These are phyloP conservation scores for Acmispon strigosus DNA, from an alignment of 306 rosid species.

Conservation along the genomic window DNA sequence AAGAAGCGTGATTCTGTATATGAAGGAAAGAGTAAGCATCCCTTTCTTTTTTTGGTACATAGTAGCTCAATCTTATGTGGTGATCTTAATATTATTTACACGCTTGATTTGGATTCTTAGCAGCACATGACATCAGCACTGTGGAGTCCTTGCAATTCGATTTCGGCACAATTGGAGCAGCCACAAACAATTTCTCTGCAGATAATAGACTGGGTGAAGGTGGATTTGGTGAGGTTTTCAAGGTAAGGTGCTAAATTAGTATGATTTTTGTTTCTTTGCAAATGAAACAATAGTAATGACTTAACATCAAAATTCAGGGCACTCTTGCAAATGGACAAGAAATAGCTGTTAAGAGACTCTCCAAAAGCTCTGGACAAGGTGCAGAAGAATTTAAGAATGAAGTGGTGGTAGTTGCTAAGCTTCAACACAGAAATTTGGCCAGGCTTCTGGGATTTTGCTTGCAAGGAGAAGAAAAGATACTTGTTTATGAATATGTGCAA, in stretches of 20 bases:
- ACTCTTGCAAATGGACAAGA: constrained; percentile 24
- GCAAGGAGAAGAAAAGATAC: constrained; percentile 46
- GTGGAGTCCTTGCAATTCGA: constrained; percentile 38
- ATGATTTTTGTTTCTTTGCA: not conserved
- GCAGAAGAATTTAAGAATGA: constrained; percentile 48
- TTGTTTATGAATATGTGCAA: constrained; percentile 41
- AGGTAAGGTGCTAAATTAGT: constrained; percentile 29
- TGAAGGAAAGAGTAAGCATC: constrained; percentile 15
- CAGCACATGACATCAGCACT: constrained; percentile 11
- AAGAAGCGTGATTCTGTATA: not conserved
- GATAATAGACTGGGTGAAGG: constrained; percentile 45
- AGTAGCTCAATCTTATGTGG: not conserved
- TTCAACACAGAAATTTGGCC: constrained; percentile 46
- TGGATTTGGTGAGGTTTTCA: constrained; percentile 48
- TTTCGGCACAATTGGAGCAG: constrained; percentile 26
- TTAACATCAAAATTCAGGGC: constrained; percentile 28
- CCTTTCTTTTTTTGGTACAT: not conserved
- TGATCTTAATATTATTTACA: not conserved
- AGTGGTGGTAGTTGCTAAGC: constrained; percentile 38
- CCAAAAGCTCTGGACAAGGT: constrained; percentile 42
- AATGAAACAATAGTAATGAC: too few species aligned
- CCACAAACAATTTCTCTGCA: constrained; percentile 41
- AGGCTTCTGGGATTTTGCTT: constrained; percentile 49
- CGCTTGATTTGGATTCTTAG: constrained; percentile 4
- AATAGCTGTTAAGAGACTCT: constrained; percentile 56